Percentiles rank a stretch among this genome's conserved stretches.
phyloP scores from a whole-genome alignment of 2,329 filamentous ascomycete species.

The Sporothrix protearum region DNA sequence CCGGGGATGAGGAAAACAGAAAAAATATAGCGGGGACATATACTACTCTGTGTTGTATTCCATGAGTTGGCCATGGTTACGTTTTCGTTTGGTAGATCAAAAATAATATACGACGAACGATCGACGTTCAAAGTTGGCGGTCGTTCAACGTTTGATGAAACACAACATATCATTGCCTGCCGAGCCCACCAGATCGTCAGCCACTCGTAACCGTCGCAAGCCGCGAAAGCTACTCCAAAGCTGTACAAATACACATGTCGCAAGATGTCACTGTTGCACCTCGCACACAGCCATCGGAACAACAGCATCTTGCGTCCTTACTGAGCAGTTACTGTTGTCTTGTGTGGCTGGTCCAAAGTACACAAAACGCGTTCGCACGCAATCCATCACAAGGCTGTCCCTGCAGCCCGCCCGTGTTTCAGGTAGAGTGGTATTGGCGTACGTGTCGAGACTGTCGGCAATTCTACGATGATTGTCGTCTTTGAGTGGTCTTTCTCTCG shows the following conservation, averaged over 20 bases:
- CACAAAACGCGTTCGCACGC: conserved; percentile 1
- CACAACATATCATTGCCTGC: not conserved
- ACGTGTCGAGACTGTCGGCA: conserved; percentile 6
- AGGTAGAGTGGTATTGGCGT: conserved; percentile 19
- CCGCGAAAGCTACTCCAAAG: not conserved
- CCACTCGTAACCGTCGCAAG: not conserved
- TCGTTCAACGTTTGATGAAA: not conserved
- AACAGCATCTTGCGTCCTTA: not conserved
- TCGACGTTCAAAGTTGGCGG: not conserved
- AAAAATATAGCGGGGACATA: not conserved
- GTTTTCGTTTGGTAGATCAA: not conserved
- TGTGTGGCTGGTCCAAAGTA: not conserved
- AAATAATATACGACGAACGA: not conserved
- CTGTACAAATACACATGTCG: not conserved
- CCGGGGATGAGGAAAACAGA: not conserved
- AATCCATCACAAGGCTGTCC: conserved; percentile 5
- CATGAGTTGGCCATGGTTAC: not conserved
- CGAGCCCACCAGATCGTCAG: not conserved
- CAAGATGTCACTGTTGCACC: not conserved
- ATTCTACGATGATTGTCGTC: not conserved
- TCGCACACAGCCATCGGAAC: not conserved
- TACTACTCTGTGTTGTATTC: not conserved
- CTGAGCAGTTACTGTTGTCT: not conserved
- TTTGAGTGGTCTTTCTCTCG: not conserved
- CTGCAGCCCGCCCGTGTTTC: conserved; percentile 18